A percentile compares a stretch with the other conserved stretches of the same genome.
Evolutionary conservation across 2,329 filamentous ascomycete species (phyloP).

Genomic region (Cladosporium sp.): DNA sequence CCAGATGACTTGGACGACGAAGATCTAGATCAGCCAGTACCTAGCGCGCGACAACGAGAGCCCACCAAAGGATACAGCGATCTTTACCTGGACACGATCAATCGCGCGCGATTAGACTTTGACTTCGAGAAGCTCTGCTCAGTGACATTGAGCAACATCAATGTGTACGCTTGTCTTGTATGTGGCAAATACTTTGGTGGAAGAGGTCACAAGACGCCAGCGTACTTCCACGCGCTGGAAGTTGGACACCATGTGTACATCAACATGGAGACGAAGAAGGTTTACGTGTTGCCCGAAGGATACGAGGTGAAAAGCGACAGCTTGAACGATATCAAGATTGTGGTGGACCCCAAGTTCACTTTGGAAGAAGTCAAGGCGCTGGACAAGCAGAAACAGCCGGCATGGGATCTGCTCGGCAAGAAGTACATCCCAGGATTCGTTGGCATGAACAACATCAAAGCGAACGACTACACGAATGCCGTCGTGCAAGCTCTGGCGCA

Average conservation of each 20-base stretch:
- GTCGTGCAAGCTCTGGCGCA: constrained; percentile 89
- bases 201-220: constrained; percentile 87
- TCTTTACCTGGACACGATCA: constrained; percentile 95
- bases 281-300: constrained; percentile 90
- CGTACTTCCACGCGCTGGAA: constrained; percentile 96
- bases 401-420: constrained; percentile 78
- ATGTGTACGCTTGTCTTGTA: constrained; percentile 95
- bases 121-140: constrained; percentile 99
- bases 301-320: constrained; percentile 96
- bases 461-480: constrained; percentile 98
- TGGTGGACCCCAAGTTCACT: constrained; percentile 85
- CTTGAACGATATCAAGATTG: constrained; percentile 96
- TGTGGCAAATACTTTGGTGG: constrained; percentile 99
- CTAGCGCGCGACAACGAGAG: constrained; percentile 41
- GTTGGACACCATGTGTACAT: constrained; percentile 96
- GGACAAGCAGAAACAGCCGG: constrained; percentile 62
- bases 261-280: constrained; percentile 91
- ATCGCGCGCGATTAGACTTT: constrained; percentile 89
- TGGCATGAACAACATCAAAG: constrained; percentile 99
- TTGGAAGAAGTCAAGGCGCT: constrained; percentile 77
- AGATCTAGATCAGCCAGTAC: constrained; percentile 33
- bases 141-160: constrained; percentile 93
- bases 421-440: constrained; percentile 93
- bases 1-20: constrained; percentile 41
- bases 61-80: constrained; percentile 89